Conservation (phyloP, 495 filamentous ascomycete species). For the Xylaria curta region DNA sequence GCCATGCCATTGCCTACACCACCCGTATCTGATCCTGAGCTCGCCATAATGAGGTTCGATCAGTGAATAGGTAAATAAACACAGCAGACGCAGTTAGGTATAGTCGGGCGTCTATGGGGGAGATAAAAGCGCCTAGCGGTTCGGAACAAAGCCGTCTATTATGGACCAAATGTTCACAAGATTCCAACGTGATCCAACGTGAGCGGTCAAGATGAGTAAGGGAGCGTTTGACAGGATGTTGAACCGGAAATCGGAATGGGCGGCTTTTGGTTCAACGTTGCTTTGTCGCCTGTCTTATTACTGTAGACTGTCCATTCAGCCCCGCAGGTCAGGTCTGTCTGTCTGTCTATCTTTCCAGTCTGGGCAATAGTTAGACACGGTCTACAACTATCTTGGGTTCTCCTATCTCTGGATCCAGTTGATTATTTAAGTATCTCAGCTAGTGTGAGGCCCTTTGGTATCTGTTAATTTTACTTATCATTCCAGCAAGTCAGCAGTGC, state of each 20-base stretch:
- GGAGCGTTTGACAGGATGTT: not conserved
- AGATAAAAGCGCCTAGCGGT: not conserved
- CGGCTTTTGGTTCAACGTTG: slow-evolving; percentile 18
- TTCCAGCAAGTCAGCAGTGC: slow-evolving; percentile 11
- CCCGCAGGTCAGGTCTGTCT: slow-evolving; percentile 17
- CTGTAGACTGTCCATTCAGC: not conserved
- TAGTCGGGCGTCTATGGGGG: not conserved
- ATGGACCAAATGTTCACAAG: not conserved
- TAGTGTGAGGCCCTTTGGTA: slow-evolving; percentile 10
- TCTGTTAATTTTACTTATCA: slow-evolving; percentile 19
- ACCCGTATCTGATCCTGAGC: slow-evolving; percentile 30
- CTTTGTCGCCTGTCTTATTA: slow-evolving; percentile 12
- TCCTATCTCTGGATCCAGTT: slow-evolving; percentile 15
- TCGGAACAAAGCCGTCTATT: not conserved
- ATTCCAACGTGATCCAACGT: slow-evolving; percentile 9
- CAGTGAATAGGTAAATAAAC: slow-evolving; percentile 12
- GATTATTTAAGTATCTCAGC: not conserved
- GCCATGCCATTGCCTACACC: slow-evolving; percentile 43
- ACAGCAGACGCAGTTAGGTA: slow-evolving; percentile 2
- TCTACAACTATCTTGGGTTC: not conserved
- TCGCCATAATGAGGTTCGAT: slow-evolving; percentile 34
- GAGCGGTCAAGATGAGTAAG: not conserved
- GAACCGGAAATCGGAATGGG: slow-evolving; percentile 13
- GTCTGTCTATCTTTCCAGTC: not conserved
- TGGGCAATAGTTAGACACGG: not conserved